Conservation (phyloP, 2,329 filamentous ascomycete genomes). For the Fusarium sarcochroum region DNA sequence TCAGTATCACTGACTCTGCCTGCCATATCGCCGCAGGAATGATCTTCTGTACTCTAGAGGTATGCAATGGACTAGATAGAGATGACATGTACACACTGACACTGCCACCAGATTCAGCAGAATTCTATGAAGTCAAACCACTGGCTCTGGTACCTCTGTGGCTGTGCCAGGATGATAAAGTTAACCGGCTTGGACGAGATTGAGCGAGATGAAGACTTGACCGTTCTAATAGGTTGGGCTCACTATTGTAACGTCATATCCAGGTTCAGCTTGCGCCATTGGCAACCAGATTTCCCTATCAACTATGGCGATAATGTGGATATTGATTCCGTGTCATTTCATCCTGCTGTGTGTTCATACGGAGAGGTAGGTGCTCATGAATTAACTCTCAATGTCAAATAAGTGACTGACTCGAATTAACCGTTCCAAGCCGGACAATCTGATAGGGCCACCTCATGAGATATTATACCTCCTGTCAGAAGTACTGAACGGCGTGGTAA, state of each 20-base stretch:
- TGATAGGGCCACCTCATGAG: constrained; percentile 9
- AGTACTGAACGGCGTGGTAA: constrained; percentile 16
- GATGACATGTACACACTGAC: rapidly evolving
- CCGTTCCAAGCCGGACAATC: background rate
- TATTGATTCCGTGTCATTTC: constrained; percentile 3
- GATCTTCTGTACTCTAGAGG: constrained; percentile 36
- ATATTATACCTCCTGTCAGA: constrained; percentile 34
- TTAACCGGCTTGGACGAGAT: constrained; percentile 14
- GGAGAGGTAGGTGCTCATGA: background rate
- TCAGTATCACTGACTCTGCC: background rate
- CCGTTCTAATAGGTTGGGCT: constrained; percentile 33
- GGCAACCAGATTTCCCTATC: constrained; percentile 21
- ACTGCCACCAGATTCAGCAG: constrained; percentile 26
- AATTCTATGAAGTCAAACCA: constrained; percentile 30
- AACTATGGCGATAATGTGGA: background rate
- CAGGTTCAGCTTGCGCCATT: constrained; percentile 39
- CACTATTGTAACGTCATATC: constrained; percentile 35
- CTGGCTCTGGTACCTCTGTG: constrained; percentile 43
- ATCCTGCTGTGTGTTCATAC: constrained; percentile 16
- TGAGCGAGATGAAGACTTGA: background rate
- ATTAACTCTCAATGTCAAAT: rapidly evolving
- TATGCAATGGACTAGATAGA: background rate
- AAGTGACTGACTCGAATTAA: background rate
- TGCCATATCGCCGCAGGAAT: constrained; percentile 44
- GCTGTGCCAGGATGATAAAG: constrained; percentile 32